phyloP scores from a whole-genome alignment of 164 flowering plant species.

The Vitis cinerea region DNA sequence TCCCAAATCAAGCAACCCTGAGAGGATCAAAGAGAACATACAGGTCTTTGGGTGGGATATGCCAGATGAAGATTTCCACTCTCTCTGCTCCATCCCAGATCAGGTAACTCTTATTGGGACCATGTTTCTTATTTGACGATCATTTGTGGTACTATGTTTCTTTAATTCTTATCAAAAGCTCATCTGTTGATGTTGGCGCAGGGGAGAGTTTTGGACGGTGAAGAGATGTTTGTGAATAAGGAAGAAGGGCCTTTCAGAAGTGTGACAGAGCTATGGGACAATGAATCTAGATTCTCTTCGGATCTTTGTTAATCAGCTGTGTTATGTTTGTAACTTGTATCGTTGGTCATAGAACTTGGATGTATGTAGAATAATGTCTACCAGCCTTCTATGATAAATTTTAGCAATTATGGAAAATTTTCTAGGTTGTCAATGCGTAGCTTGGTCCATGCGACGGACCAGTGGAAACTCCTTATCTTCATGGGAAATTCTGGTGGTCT shows the following conservation, averaged over 20 bases:
- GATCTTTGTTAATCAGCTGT: too few relatives aligned
- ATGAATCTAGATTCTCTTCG: slow-evolving; percentile 29
- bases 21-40: slow-evolving; percentile 40
- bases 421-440: too few relatives aligned
- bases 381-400: too few relatives aligned
- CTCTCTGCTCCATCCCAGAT: slow-evolving; percentile 27
- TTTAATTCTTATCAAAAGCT: background rate
- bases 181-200: slow-evolving; percentile 16
- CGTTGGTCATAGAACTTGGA: too few relatives aligned
- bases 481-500: too few relatives aligned
- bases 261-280: slow-evolving; percentile 57
- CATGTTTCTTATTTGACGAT: too few relatives aligned
- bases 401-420: too few relatives aligned
- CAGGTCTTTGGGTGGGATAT: slow-evolving; percentile 44
- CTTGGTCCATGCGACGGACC: too few relatives aligned
- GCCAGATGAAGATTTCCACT: slow-evolving; percentile 39
- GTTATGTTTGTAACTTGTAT: too few relatives aligned
- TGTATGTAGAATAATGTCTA: too few relatives aligned
- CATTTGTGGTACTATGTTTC: too few relatives aligned
- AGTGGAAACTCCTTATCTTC: too few relatives aligned
- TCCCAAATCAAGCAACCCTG: slow-evolving; percentile 38
- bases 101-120: slow-evolving; percentile 21
- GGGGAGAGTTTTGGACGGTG: slow-evolving; percentile 54
- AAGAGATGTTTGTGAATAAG: slow-evolving; percentile 48
- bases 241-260: slow-evolving; percentile 41